These are phyloP conservation scores for Candida pseudoglaebosa DNA, from an alignment of 805 yeast species.

Conservation along the genomic window DNA sequence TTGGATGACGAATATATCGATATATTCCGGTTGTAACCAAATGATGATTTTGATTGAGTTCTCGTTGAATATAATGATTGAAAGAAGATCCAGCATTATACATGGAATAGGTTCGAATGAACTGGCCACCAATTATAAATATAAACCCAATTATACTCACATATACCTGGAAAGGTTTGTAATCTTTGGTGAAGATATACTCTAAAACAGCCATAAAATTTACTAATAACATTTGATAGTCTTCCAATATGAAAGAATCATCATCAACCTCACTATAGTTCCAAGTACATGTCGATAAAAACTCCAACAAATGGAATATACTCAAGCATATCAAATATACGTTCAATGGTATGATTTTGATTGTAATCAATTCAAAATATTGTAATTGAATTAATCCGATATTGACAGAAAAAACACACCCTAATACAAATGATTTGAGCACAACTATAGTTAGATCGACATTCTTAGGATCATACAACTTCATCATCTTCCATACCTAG, in stretches of 20 bases:
- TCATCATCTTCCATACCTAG: background rate
- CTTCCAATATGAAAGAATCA: constrained; percentile 46
- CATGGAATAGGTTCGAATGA: constrained; percentile 74
- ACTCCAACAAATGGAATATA: constrained; percentile 79
- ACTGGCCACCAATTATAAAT: constrained; percentile 59
- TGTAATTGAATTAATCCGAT: constrained; percentile 3
- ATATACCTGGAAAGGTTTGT: background rate
- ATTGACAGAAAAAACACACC: constrained; percentile 15
- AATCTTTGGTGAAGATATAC: constrained; percentile 3
- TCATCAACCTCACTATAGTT: constrained; percentile 62
- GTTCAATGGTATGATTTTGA: constrained; percentile 3
- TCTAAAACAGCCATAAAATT: constrained; percentile 18
- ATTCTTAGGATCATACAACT: constrained; percentile 21
- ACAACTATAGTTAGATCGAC: constrained; percentile 29
- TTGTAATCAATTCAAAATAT: background rate
- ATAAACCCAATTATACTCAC: constrained; percentile 40
- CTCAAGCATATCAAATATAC: constrained; percentile 52
- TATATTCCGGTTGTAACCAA: constrained; percentile 78
- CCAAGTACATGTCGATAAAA: constrained; percentile 69
- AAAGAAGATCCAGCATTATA: constrained; percentile 81
- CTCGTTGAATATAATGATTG: constrained; percentile 68
- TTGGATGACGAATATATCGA: constrained; percentile 71
- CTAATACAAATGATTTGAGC: constrained; percentile 30
- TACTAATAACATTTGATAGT: constrained; percentile 25
- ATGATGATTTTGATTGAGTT: constrained; percentile 50